Base-by-base conservation (phyloP, 2,329 filamentous ascomycete genomes). In the Aspergillus ochraceoroseus region DNA sequence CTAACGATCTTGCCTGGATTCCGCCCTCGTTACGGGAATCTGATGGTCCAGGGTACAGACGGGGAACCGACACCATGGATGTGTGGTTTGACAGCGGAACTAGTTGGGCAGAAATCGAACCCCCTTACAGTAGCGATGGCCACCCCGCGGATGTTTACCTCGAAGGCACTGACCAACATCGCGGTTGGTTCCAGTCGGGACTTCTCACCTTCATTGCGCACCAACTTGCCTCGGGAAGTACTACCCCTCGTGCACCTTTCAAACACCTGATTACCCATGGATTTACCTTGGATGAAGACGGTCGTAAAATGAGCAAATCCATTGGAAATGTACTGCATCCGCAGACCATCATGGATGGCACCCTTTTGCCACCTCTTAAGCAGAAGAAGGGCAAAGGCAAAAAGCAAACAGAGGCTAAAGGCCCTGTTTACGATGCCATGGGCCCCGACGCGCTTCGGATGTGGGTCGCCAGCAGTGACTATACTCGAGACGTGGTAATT, bases 41-140 rank as follows among this genome's bases (percentile, higher is more conserved):
- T 9, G 38, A 57, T 6, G 55, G 61, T 19, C 34, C 52, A 3
- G 62, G 68, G 4, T 92, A 83, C 58, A 72, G 76, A 32, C 83
- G 92, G 47, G 90, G 90, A 9, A 85, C 74, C 29, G 92, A 98
- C 57, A 98, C 92, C 0, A 98, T 98, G 92, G 92, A 98, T 63
- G 92, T 98, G 7, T 98, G 92, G 92, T 98, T 98, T 54, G 92
- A 98, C 63, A 96, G 92, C 51, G 92, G 92, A 4, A 95, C 85
- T 34, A 95, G 87, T 57, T 98, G 92, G 92, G 84, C 76, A 2
- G 68, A 70, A 23, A 66, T 77, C 23, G 58, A 62, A 41, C 46
- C 51, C 2, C 62, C 64, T 17, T 55, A 56, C 30, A 49, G 44
- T 14, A 53, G 57, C 8, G 52, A 58, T 12, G 58, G 52, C 15